Evolutionary conservation across 2,329 filamentous ascomycete genomes (phyloP).

Genomic region (Alternaria angustiovoidea): DNA sequence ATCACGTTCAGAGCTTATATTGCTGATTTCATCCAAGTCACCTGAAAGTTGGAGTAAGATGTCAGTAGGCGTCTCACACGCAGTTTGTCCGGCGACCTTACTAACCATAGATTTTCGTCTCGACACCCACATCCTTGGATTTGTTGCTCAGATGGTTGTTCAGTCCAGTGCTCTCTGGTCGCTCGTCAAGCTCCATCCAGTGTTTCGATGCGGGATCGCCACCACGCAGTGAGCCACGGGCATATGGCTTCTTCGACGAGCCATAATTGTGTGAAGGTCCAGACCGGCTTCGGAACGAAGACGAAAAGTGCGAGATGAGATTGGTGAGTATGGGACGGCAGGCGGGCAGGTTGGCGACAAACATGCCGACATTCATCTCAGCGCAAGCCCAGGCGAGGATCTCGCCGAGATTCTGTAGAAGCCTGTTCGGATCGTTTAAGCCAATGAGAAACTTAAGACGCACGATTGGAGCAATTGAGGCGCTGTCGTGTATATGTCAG

Average conservation of each 20-base stretch:
- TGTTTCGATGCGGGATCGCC: constrained; percentile 2
- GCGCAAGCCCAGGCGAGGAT: constrained; percentile 16
- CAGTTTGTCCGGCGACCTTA: too few species aligned
- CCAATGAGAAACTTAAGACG: constrained; percentile 14
- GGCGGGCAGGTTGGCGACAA: constrained; percentile 14
- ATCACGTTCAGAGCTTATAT: neutral
- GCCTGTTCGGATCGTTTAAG: constrained; percentile 5
- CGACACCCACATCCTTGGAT: neutral
- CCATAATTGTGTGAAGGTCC: neutral
- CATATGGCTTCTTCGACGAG: constrained; percentile 1
- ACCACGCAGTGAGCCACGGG: neutral
- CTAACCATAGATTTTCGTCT: constrained; percentile 12
- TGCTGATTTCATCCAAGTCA: constrained; percentile 6
- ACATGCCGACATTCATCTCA: constrained; percentile 19
- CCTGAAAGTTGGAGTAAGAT: too few species aligned
- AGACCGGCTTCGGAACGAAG: constrained; percentile 3
- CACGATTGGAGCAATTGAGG: constrained; percentile 15
- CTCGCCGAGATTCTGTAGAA: constrained; percentile 8
- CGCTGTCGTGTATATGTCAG: neutral
- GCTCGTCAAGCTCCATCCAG: constrained; percentile 12
- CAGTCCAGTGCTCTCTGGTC: neutral
- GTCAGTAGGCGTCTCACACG: too few species aligned
- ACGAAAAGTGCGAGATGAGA: constrained; percentile 7
- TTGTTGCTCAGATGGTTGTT: neutral
- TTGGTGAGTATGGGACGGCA: constrained; percentile 15